Percentiles rank a stretch among this genome's conserved stretches.
Conservation (phyloP, 352 stramenopile genomes). For the Peronosclerospora sorghi region DNA sequence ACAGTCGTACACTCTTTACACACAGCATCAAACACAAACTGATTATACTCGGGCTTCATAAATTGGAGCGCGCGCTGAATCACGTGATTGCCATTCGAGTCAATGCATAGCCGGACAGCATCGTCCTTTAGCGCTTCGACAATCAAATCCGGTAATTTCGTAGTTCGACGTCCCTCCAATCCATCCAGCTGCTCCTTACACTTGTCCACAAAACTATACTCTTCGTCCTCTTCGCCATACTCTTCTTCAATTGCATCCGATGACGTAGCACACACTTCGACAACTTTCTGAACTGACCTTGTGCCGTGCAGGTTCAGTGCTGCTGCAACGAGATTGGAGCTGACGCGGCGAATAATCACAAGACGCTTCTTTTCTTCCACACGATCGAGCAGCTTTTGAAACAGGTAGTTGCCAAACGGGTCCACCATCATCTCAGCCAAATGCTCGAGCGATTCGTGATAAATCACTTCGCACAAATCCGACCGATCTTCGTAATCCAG, state of each 20-base stretch:
- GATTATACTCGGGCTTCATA: slow-evolving; percentile 89
- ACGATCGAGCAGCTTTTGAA: slow-evolving; percentile 97
- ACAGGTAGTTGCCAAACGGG: slow-evolving; percentile 98
- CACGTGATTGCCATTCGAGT: slow-evolving; percentile 97
- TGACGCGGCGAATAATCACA: slow-evolving; percentile 89
- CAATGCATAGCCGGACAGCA: slow-evolving; percentile 92
- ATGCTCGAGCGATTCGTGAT: slow-evolving; percentile 93
- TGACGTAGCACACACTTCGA: slow-evolving; percentile 89
- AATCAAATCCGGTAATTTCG: slow-evolving; percentile 83
- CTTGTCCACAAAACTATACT: slow-evolving; percentile 17
- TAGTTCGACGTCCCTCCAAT: slow-evolving; percentile 11
- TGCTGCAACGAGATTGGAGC: slow-evolving; percentile 89
- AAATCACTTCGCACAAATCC: slow-evolving; percentile 89
- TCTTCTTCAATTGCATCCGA: slow-evolving; percentile 53
- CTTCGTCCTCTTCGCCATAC: slow-evolving; percentile 28
- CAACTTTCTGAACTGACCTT: slow-evolving; percentile 96
- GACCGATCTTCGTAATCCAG: slow-evolving; percentile 89
- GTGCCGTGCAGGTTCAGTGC: slow-evolving; percentile 97
- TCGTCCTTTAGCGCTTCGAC: slow-evolving; percentile 90
- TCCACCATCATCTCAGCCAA: slow-evolving; percentile 98
- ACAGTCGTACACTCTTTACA: slow-evolving; percentile 92
- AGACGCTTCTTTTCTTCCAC: slow-evolving; percentile 85
- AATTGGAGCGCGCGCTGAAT: slow-evolving; percentile 95
- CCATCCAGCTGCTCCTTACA: slow-evolving; percentile 12
- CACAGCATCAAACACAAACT: slow-evolving; percentile 97